These are phyloP conservation scores for Mucor indicus DNA, from an alignment of 371 early-diverging fungal species.

Conservation along the genomic window DNA sequence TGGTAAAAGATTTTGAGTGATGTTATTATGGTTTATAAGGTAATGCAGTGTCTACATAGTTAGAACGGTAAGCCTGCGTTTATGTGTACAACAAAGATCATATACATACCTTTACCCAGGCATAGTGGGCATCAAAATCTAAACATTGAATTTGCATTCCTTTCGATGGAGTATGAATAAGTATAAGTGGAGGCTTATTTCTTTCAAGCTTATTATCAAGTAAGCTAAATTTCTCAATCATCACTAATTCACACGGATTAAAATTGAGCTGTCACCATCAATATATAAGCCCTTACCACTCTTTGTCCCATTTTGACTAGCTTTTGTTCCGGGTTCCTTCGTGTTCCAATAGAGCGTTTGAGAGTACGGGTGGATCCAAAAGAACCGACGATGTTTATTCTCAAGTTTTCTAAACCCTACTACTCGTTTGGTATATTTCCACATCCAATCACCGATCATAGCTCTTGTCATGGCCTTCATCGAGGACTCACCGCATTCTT, in stretches of 20 bases:
- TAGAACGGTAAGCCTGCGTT: too few species aligned
- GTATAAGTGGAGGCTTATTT: conserved; percentile 42
- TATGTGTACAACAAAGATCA: too few species aligned
- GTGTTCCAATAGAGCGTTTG: conserved; percentile 72
- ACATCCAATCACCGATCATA: conserved; percentile 72
- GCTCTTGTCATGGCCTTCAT: conserved; percentile 60
- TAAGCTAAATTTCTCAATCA: too few species aligned
- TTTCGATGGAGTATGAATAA: conserved; percentile 56
- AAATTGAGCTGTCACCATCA: too few species aligned
- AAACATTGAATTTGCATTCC: conserved; percentile 61
- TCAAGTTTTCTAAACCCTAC: conserved; percentile 49
- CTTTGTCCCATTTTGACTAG: conserved; percentile 33
- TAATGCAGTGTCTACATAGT: too few species aligned
- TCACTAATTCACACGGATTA: too few species aligned
- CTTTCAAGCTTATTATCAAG: conserved; percentile 17
- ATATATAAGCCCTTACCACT: conserved; percentile 31
- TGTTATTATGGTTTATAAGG: too few species aligned
- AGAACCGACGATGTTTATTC: conserved; percentile 62
- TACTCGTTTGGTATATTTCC: conserved; percentile 63
- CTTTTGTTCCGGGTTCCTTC: conserved; percentile 53
- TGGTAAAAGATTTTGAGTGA: too few species aligned
- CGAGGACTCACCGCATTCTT: neutral
- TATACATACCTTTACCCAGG: conserved; percentile 49
- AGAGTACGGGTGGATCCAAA: conserved; percentile 77
- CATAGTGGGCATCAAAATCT: conserved; percentile 52